Conservation (phyloP, 2,329 filamentous ascomycete species). For the Hypoxylon sp. region DNA sequence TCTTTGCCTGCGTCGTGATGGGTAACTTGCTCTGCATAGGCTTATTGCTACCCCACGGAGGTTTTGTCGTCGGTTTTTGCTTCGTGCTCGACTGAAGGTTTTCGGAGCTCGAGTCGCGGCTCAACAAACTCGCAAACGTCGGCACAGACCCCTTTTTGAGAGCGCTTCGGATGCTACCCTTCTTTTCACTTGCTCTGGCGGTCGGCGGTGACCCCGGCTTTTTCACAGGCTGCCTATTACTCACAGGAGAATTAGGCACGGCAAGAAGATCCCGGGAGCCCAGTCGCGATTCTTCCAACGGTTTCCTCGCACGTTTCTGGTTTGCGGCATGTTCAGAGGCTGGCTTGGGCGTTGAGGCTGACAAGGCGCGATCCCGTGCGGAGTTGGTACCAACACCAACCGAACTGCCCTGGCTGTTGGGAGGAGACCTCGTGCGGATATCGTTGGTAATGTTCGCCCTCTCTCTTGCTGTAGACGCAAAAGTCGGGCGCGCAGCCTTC, state of each 20-base stretch:
- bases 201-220: slow-evolving; percentile 39
- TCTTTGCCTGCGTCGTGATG: slow-evolving; percentile 36
- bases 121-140: slow-evolving; percentile 57
- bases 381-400: slow-evolving; percentile 21
- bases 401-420: slow-evolving; percentile 29
- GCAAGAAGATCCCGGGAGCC: slow-evolving; percentile 36
- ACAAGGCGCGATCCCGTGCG: slow-evolving; percentile 36
- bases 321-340: slow-evolving; percentile 52
- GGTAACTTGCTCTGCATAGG: slow-evolving; percentile 33
- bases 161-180: slow-evolving; percentile 56
- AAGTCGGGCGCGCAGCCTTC: slow-evolving; percentile 36
- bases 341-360: slow-evolving; percentile 36
- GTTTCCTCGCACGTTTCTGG: slow-evolving; percentile 56
- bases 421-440: slow-evolving; percentile 20
- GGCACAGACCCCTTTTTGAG: slow-evolving; percentile 59
- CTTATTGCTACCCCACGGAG: slow-evolving; percentile 41
- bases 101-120: slow-evolving; percentile 54
- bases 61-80: slow-evolving; percentile 31
- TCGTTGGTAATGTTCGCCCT: slow-evolving; percentile 10
- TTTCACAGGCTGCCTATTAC: slow-evolving; percentile 42
- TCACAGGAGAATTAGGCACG: slow-evolving; percentile 32
- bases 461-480: slow-evolving; percentile 32
- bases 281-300: slow-evolving; percentile 40
- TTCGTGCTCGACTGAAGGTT: slow-evolving; percentile 37
- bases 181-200: slow-evolving; percentile 53